Evolutionary conservation across 306 rosid genomes (phyloP).

Genomic region (Trichosanthes truncata): DNA sequence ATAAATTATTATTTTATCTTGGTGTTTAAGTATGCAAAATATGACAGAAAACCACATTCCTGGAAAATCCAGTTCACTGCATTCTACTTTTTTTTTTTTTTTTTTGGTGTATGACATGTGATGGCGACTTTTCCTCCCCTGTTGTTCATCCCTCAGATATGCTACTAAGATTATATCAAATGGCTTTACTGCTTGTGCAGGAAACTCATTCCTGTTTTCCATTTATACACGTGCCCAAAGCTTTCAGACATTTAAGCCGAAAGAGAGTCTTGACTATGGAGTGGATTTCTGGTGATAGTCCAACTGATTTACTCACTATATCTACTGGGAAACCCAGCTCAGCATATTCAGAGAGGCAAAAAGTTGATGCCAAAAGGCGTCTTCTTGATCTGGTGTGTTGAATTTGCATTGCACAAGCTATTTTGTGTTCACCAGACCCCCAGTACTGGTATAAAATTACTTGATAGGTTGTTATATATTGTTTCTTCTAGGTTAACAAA

Average conservation of each 20-base stretch:
- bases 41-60: background rate
- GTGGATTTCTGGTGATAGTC: slow-evolving; percentile 94
- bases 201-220: slow-evolving; percentile 74
- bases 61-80: background rate
- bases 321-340: slow-evolving; percentile 45
- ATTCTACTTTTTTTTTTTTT: background rate
- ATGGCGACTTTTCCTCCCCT: background rate
- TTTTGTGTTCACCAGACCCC: background rate
- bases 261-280: slow-evolving; percentile 94
- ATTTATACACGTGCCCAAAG: slow-evolving; percentile 66
- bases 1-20: background rate
- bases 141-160: slow-evolving; percentile 4
- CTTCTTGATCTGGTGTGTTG: slow-evolving; percentile 82
- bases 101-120: background rate
- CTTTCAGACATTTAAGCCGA: slow-evolving; percentile 46
- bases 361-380: slow-evolving; percentile 59
- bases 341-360: slow-evolving; percentile 49
- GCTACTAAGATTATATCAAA: slow-evolving; percentile 10
- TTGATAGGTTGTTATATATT: slow-evolving; percentile 18
- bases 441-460: background rate
- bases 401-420: background rate
- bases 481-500: slow-evolving; percentile 59
- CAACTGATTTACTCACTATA: slow-evolving; percentile 59
- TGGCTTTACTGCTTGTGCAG: slow-evolving; percentile 32
- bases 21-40: background rate